Evolutionary conservation across 495 filamentous ascomycete genomes (phyloP).

Genomic region (Cladorrhinum samala): DNA sequence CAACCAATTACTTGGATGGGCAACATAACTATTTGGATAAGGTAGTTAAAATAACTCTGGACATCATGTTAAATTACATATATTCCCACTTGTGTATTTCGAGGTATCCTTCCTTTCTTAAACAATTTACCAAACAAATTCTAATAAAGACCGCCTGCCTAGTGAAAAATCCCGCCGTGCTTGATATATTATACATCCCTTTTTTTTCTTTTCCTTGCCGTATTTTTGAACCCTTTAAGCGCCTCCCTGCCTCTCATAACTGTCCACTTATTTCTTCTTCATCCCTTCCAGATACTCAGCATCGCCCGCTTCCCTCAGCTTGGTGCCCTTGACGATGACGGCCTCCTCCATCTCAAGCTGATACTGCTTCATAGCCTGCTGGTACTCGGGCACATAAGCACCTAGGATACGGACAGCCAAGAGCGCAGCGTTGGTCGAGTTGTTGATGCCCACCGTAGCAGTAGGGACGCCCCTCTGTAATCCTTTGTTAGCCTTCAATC

Average conservation of each 20-base stretch:
- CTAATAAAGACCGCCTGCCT: too few relatives aligned
- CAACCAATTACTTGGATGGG: too few relatives aligned
- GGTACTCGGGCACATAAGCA: slow-evolving; percentile 50
- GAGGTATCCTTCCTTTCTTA: too few relatives aligned
- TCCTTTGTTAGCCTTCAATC: neutral
- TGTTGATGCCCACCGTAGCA: slow-evolving; percentile 88
- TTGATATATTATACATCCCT: too few relatives aligned
- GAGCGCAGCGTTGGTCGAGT: slow-evolving; percentile 86
- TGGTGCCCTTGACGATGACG: slow-evolving; percentile 58
- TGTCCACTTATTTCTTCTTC: slow-evolving; percentile 15
- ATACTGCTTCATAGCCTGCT: slow-evolving; percentile 61
- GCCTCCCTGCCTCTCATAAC: neutral
- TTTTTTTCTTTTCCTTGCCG: too few relatives aligned
- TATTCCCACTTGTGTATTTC: too few relatives aligned
- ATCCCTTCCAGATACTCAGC: slow-evolving; percentile 52
- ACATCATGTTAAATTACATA: too few relatives aligned
- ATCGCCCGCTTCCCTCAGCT: slow-evolving; percentile 61
- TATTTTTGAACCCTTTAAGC: too few relatives aligned
- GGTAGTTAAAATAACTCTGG: too few relatives aligned
- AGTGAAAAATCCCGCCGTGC: too few relatives aligned
- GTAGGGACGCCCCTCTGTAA: slow-evolving; percentile 66
- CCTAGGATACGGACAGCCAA: slow-evolving; percentile 83
- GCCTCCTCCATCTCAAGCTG: slow-evolving; percentile 56
- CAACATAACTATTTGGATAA: too few relatives aligned
- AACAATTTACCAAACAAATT: too few relatives aligned